Evolutionary conservation across 805 yeast species (phyloP), one percentile per base, ranked within the genome.

Genomic region (Metschnikowia matae): DNA sequence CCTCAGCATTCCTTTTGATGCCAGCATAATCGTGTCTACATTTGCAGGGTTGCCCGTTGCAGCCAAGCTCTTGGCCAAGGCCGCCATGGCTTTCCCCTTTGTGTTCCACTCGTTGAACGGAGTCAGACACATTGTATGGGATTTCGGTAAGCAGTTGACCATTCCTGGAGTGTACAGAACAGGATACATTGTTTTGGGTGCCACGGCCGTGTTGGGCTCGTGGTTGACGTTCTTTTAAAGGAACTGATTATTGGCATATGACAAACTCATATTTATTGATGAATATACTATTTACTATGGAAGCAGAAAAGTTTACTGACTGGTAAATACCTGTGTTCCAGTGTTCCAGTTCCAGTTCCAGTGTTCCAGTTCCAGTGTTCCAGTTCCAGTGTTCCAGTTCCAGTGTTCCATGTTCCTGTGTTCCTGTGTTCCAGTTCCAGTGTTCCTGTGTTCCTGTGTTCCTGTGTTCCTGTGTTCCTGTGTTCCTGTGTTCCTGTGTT

Each of bases 91-190:
- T 7, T 81, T 81, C 75, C 91, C 97, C 58, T 89, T 94, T 70
- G 86, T 87, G 31, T 90, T 81, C 85, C 99, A 94, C 71, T 63
- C 80, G 43, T 81, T 77, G 67, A 89, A 91, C 68, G 97, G 98
- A 62, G 53, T 92, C 56, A 89, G 99, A 80, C 99, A 94, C 69
- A 74, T 92, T 70, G 65, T 88, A 49, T 94, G 99, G 99, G 99
- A 94, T 69, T 68, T 83, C 48, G 96, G 96, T 67, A 77, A 74
- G 59, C 87, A 85, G 69, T 79, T 92, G 66, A 80, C 90, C 54
- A 64, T 88, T 60, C 82, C 85, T 65, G 97, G 96, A 59, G 97
- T 94, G 51, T 87, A 87, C 82, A 82, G 85, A 73, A 90, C 97
- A 35, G 98, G 97, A 56, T 88, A 89, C 71, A 74, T 81, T 44